phyloP scores from a whole-genome alignment of 108 stramenopile genomes.

The Cyclostephanos invisitatus region DNA sequence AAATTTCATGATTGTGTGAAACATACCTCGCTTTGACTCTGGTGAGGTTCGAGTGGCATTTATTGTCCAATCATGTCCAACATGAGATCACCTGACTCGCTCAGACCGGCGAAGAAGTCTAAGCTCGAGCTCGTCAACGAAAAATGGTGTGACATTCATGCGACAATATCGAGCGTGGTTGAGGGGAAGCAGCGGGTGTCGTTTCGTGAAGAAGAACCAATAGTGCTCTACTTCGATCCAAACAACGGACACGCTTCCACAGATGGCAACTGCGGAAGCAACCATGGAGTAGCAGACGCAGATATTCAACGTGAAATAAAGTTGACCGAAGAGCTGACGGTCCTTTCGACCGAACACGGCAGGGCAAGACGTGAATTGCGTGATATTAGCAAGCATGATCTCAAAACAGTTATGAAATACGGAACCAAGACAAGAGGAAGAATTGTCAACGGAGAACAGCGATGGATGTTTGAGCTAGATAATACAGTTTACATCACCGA shows the following conservation, averaged over 20 bases:
- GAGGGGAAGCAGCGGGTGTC: background rate
- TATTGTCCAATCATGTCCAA: too few species aligned
- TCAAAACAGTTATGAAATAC: slow-evolving; percentile 48
- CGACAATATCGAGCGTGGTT: too few species aligned
- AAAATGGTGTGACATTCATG: too few species aligned
- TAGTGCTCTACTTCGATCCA: slow-evolving; percentile 14
- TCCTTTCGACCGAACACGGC: slow-evolving; percentile 59
- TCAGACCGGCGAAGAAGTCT: too few species aligned
- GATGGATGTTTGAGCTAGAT: slow-evolving; percentile 54
- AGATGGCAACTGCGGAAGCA: background rate
- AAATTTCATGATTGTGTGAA: too few species aligned
- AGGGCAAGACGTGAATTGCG: slow-evolving; percentile 52
- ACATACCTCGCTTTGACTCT: too few species aligned
- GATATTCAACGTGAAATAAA: background rate
- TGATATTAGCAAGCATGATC: slow-evolving; percentile 55
- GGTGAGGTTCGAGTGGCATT: too few species aligned
- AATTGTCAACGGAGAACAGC: slow-evolving; percentile 34
- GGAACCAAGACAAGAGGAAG: slow-evolving; percentile 5
- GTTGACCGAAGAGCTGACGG: slow-evolving; percentile 43
- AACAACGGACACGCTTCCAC: background rate
- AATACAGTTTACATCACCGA: slow-evolving; percentile 57
- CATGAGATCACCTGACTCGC: too few species aligned
- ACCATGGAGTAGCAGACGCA: too few species aligned
- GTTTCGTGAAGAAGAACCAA: slow-evolving; percentile 3
- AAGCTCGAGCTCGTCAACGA: too few species aligned